A percentile compares a stretch with the other conserved stretches of the same genome.
Evolutionary conservation across 257 asterid genomes (phyloP).

Genomic region (Paulownia fortunei): DNA sequence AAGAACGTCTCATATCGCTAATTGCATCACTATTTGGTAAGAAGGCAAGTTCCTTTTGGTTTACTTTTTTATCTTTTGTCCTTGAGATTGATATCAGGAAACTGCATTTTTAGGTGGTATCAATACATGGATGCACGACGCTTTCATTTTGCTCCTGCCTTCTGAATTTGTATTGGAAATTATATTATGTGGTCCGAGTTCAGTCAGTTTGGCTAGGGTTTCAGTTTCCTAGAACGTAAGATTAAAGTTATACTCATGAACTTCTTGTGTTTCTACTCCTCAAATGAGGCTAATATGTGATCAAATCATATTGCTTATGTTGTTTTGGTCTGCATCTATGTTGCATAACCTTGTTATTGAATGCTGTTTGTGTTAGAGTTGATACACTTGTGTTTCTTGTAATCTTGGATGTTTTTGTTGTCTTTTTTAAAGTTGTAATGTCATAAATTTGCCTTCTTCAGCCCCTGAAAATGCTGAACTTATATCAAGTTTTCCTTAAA

Average conservation of each 20-base stretch:
- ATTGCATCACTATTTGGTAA: constrained; percentile 96
- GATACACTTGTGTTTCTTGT: background rate
- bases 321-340: background rate
- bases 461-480: constrained; percentile 16
- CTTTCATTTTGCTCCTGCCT: background rate
- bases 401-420: background rate
- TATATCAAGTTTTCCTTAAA: constrained; percentile 1
- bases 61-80: background rate
- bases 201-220: constrained; percentile 1
- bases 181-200: background rate
- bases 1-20: constrained; percentile 91
- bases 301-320: background rate
- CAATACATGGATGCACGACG: background rate
- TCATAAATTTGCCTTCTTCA: constrained; percentile 12
- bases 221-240: constrained; percentile 6
- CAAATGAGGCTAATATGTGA: background rate
- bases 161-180: background rate
- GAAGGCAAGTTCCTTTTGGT: constrained; percentile 43
- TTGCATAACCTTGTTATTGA: background rate
- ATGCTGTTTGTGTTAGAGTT: constrained; percentile 12
- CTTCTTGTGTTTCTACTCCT: background rate
- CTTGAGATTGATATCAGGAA: constrained; percentile 3
- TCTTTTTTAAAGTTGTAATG: background rate
- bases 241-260: background rate
- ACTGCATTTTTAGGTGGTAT: background rate